Percentiles rank a stretch among this genome's conserved stretches.
Conservation (phyloP, 2,329 filamentous ascomycete genomes). For the Fusarium transvaalense region DNA sequence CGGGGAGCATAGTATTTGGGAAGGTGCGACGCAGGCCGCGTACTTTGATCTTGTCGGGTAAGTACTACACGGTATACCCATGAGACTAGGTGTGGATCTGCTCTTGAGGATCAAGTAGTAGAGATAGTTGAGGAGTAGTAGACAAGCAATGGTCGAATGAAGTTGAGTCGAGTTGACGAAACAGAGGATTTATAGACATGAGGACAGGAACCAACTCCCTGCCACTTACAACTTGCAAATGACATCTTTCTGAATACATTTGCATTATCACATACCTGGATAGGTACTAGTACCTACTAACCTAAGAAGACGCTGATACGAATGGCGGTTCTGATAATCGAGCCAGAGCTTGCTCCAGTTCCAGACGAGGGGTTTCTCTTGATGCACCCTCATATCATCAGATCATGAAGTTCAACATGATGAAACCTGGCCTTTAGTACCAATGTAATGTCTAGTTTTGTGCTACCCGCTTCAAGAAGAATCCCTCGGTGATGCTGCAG, state of each 20-base stretch:
- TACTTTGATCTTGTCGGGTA: slow-evolving; percentile 8
- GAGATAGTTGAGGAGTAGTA: background rate
- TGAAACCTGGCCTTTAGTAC: background rate
- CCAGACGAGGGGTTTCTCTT: background rate
- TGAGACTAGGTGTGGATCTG: slow-evolving; percentile 27
- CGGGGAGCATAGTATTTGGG: slow-evolving; percentile 22
- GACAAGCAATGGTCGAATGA: background rate
- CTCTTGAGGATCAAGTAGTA: background rate
- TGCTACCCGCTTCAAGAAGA: background rate
- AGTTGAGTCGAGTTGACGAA: slow-evolving; percentile 1
- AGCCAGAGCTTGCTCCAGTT: slow-evolving; percentile 6
- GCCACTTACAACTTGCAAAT: slow-evolving; percentile 8
- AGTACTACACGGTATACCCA: slow-evolving; percentile 30
- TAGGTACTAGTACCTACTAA: background rate
- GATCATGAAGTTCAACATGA: slow-evolving; percentile 22
- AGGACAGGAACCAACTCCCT: slow-evolving; percentile 5
- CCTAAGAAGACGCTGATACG: background rate
- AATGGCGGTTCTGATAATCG: background rate
- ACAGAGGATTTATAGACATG: slow-evolving; percentile 30
- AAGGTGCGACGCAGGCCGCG: slow-evolving; percentile 25
- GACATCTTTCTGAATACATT: background rate
- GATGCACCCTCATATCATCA: slow-evolving; percentile 5
- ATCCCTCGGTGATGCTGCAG: background rate
- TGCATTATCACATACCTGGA: background rate
- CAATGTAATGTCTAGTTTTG: background rate